phyloP scores from a whole-genome alignment of 2,329 filamentous ascomycete species.

The Colletotrichum melonis region DNA sequence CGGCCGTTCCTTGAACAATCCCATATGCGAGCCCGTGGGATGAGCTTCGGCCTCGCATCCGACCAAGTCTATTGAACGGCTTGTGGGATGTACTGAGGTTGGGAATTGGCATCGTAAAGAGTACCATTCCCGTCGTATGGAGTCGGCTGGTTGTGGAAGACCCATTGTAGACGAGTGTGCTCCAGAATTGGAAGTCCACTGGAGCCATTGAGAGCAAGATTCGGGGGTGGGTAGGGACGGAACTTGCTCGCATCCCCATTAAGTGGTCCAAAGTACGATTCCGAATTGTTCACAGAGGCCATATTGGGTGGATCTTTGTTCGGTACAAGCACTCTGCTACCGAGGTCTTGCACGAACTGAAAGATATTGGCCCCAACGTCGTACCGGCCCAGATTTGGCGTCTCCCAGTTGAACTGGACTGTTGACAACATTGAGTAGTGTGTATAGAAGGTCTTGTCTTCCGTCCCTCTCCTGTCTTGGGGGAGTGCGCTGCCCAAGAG shows the following conservation, averaged over 20 bases:
- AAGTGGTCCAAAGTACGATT: slow-evolving; percentile 55
- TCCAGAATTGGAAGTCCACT: slow-evolving; percentile 53
- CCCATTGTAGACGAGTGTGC: slow-evolving; percentile 46
- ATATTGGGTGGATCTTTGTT: slow-evolving; percentile 50
- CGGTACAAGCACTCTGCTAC: slow-evolving; percentile 46
- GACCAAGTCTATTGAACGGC: neutral
- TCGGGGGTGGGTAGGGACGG: slow-evolving; percentile 52
- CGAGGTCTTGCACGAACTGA: slow-evolving; percentile 50
- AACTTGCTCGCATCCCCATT: slow-evolving; percentile 47
- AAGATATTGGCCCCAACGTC: slow-evolving; percentile 53
- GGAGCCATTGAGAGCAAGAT: slow-evolving; percentile 54
- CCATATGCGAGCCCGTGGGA: neutral
- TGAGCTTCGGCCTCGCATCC: neutral
- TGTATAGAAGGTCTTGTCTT: slow-evolving; percentile 61
- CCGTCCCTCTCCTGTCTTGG: slow-evolving; percentile 56
- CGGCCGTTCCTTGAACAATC: neutral
- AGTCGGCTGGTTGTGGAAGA: slow-evolving; percentile 42
- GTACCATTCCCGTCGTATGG: slow-evolving; percentile 59
- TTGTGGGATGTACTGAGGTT: slow-evolving; percentile 53
- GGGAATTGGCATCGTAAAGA: slow-evolving; percentile 53
- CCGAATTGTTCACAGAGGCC: slow-evolving; percentile 49
- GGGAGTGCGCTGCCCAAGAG: slow-evolving; percentile 67
- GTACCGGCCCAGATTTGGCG: slow-evolving; percentile 55
- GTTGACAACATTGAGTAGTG: slow-evolving; percentile 57
- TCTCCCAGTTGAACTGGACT: slow-evolving; percentile 54